Evolutionary conservation across 768 basidiomycete species (phyloP), one percentile per base, ranked within the genome.

Genomic region (Butyriboletus loyo): DNA sequence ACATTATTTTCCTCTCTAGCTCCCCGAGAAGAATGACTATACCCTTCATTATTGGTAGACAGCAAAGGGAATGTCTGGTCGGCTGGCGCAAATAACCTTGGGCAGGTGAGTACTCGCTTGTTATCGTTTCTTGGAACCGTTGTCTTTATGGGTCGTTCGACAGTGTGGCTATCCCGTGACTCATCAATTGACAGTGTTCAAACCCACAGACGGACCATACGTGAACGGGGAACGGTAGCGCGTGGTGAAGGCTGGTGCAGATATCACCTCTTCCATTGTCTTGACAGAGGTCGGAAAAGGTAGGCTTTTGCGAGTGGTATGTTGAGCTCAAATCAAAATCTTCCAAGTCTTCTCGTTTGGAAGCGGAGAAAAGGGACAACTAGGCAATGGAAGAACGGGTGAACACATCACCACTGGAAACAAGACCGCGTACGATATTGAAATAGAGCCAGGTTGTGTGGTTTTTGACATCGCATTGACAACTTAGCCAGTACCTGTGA

Each of bases 331-430:
- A 43, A 48, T 28, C n/a, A 27, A 47, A 24, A 55, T 36, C 25
- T 22, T 45, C 43, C 59, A 55, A 89, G 92, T 96, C 3, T 98
- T 87, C 62, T 80, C 92, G 1, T 87, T 93, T 57, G 96, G 96
- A 31, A 94, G 90, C 46, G 91, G 85, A 19, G 94, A 97, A 70
- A 85, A 91, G 53, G 96, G 96, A 1, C 95, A 97, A 58, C 76
- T 98, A 0, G 96, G 93, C 0, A 95, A 92, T 66, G 96, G 95
- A 17, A 83, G 83, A 57, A 95, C 92, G 0, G 92, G 95, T 17
- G 93, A 96, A 69, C 82, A 91, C 32, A 90, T 96, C 52, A 81
- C 86, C 9, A 87, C 88, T 1, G 89, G 88, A 19, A 91, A 91
- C 61, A 92, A 92, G 70, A 83, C 85, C 0, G 84, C 81, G 11